These are phyloP conservation scores for Fusarium sp. DNA, from an alignment of 2,329 filamentous ascomycete genomes.

Conservation along the genomic window DNA sequence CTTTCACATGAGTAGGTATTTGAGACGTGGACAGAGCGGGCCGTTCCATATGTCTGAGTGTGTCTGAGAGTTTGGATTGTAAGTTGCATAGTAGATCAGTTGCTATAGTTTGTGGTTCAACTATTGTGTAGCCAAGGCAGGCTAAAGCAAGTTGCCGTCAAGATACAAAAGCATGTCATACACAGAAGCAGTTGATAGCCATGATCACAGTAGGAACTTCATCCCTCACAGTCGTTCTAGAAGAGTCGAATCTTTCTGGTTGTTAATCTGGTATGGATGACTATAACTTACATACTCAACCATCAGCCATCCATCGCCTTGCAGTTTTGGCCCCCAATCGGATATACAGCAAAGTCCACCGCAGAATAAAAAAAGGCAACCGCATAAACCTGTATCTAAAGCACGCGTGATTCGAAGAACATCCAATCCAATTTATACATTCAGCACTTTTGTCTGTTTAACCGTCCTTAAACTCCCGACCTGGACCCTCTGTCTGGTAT, in stretches of 20 bases:
- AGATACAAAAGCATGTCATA: constrained; percentile 3
- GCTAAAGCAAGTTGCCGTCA: constrained; percentile 3
- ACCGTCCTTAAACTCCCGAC: constrained; percentile 10
- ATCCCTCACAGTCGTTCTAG: neutral
- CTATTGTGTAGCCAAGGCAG: constrained; percentile 5
- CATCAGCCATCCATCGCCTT: neutral
- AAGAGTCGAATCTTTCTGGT: constrained; percentile 9
- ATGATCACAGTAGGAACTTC: neutral
- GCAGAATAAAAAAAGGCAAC: constrained; percentile 12
- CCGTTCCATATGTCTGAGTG: constrained; percentile 35
- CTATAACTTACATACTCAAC: constrained; percentile 11
- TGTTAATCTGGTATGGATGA: constrained; percentile 9
- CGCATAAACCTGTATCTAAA: constrained; percentile 12
- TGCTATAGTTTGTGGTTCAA: neutral
- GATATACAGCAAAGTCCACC: constrained; percentile 9
- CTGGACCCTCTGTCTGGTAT: neutral
- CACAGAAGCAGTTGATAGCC: neutral
- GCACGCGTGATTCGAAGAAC: constrained; percentile 10
- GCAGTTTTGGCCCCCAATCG: constrained; percentile 20
- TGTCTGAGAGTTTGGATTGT: constrained; percentile 10
- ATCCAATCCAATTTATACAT: neutral
- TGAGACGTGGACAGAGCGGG: constrained; percentile 22
- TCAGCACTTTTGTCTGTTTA: neutral
- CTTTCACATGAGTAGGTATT: constrained; percentile 25
- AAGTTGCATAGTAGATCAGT: constrained; percentile 1